A percentile compares a stretch with the other conserved stretches of the same genome.
Evolutionary conservation across 306 rosid species (phyloP).

Genomic region (Hippophae gyantsensis): DNA sequence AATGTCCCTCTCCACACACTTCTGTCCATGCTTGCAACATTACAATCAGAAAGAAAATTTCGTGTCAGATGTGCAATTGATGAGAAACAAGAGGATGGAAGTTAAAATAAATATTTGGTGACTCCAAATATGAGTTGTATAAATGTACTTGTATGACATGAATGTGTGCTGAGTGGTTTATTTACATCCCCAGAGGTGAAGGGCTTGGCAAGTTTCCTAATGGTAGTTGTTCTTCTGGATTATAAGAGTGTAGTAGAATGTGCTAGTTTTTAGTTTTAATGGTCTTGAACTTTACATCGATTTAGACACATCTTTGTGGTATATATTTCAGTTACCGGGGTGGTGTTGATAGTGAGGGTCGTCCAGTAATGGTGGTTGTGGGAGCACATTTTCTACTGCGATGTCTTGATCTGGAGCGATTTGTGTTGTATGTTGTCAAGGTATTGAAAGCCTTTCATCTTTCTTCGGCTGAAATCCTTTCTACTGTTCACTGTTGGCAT

Average conservation of each 20-base stretch:
- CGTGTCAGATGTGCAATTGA: too few relatives aligned
- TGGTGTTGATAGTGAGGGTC: constrained; percentile 95
- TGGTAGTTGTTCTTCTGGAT: too few relatives aligned
- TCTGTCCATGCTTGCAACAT: too few relatives aligned
- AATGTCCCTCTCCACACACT: too few relatives aligned
- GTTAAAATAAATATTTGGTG: too few relatives aligned
- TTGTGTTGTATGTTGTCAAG: constrained; percentile 77
- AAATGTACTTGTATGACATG: not conserved
- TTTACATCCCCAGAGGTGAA: not conserved
- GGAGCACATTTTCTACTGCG: constrained; percentile 97
- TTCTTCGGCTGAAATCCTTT: constrained; percentile 5
- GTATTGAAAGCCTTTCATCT: constrained; percentile 33
- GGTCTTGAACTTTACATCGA: constrained; percentile 10
- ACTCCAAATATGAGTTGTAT: not conserved
- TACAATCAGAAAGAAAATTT: too few relatives aligned
- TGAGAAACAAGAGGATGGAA: too few relatives aligned
- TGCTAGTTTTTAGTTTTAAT: constrained; percentile 5
- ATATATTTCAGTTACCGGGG: constrained; percentile 76
- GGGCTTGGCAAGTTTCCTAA: too few relatives aligned
- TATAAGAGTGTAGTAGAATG: too few relatives aligned
- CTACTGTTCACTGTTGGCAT: not conserved
- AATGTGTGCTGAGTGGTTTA: not conserved
- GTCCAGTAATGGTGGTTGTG: constrained; percentile 89
- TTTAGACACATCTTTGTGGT: constrained; percentile 1
- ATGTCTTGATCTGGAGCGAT: constrained; percentile 96